phyloP scores from a whole-genome alignment of 2,329 filamentous ascomycete species.

The Fusarium sp. region DNA sequence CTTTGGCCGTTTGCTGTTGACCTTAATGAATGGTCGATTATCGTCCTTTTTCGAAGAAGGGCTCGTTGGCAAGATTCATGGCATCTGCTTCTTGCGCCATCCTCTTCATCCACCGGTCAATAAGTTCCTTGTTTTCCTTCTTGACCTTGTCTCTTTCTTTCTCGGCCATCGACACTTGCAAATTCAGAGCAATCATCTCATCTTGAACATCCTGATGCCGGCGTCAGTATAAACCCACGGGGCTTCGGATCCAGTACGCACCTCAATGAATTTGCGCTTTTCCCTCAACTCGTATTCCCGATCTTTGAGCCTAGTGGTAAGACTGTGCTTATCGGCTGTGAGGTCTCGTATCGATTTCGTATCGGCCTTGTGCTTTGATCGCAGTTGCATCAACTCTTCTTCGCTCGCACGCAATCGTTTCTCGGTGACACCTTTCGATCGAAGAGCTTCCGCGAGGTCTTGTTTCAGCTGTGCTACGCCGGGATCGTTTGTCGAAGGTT shows the following conservation, averaged over 20 bases:
- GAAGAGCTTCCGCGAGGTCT: slow-evolving; percentile 81
- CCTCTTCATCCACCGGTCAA: slow-evolving; percentile 90
- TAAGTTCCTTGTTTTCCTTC: slow-evolving; percentile 87
- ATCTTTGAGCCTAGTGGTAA: slow-evolving; percentile 78
- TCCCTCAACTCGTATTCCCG: slow-evolving; percentile 85
- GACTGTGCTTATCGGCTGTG: slow-evolving; percentile 68
- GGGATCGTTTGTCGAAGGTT: slow-evolving; percentile 46
- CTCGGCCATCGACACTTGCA: slow-evolving; percentile 89
- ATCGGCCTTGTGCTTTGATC: slow-evolving; percentile 69
- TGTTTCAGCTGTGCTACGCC: slow-evolving; percentile 65
- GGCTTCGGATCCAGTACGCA: slow-evolving; percentile 46
- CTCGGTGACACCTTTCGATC: slow-evolving; percentile 76
- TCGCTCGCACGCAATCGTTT: slow-evolving; percentile 70
- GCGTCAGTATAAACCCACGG: slow-evolving; percentile 21
- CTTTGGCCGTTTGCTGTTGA: slow-evolving; percentile 5
- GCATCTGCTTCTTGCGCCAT: slow-evolving; percentile 88
- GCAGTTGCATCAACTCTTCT: slow-evolving; percentile 72
- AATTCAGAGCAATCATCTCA: slow-evolving; percentile 86
- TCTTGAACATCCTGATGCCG: slow-evolving; percentile 80
- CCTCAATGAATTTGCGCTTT: slow-evolving; percentile 85
- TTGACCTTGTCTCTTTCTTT: slow-evolving; percentile 77
- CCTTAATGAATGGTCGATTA: slow-evolving; percentile 21
- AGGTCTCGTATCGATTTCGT: slow-evolving; percentile 69
- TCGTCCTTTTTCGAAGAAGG: slow-evolving; percentile 48
- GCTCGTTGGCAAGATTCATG: slow-evolving; percentile 78